A percentile compares a stretch with the other conserved stretches of the same genome.
phyloP scores from a whole-genome alignment of 148 eudicot genomes.

The Chenopodium formosanum region DNA sequence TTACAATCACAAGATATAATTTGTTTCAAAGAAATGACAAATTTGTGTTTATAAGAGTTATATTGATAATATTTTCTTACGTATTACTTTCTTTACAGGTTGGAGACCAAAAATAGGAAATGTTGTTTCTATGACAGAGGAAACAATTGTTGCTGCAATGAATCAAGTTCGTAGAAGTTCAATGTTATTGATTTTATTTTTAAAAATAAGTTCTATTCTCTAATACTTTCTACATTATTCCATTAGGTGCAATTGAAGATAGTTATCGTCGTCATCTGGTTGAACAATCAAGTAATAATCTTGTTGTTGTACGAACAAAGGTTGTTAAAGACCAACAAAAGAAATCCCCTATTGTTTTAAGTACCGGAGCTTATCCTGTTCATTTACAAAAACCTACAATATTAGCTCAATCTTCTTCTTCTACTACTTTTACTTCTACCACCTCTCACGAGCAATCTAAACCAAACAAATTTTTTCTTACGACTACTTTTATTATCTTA shows the following conservation, averaged over 20 bases:
- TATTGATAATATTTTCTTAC: slow-evolving; percentile 6
- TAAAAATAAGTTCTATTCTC: too few relatives aligned
- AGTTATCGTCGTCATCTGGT: slow-evolving; percentile 23
- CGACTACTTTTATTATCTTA: neutral
- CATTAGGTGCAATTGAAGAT: slow-evolving; percentile 16
- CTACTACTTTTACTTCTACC: neutral
- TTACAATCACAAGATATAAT: neutral
- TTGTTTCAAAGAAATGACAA: neutral
- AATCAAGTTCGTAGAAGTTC: slow-evolving; percentile 28
- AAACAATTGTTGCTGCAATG: slow-evolving; percentile 20
- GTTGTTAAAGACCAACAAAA: neutral
- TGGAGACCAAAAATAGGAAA: slow-evolving; percentile 19
- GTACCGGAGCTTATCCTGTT: slow-evolving; percentile 41
- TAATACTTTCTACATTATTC: neutral
- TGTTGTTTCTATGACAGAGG: slow-evolving; percentile 21
- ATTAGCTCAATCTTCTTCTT: slow-evolving; percentile 13
- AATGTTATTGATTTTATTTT: neutral
- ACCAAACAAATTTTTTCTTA: neutral
- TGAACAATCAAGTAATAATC: slow-evolving; percentile 37
- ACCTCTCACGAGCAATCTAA: slow-evolving; percentile 8
- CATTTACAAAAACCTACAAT: slow-evolving; percentile 4
- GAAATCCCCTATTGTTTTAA: slow-evolving; percentile 20
- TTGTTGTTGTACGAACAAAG: slow-evolving; percentile 29
- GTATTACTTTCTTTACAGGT: slow-evolving; percentile 9
- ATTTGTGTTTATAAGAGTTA: neutral